Evolutionary conservation across 768 basidiomycete species (phyloP).

Genomic region (Nevesoporus exiguus): DNA sequence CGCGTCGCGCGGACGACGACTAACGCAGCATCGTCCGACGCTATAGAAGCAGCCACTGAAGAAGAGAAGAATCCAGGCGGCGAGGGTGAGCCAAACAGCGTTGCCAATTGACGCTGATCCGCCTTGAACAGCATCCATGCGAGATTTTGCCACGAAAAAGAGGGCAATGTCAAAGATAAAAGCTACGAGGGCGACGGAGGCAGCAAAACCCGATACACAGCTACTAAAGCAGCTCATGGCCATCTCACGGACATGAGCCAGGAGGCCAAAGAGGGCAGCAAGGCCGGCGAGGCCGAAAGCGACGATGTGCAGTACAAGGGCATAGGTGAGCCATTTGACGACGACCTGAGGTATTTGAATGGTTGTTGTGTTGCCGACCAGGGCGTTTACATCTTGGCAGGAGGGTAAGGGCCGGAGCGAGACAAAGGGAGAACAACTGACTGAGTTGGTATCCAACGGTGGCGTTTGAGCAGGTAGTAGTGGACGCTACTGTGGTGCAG

Average conservation of each 20-base stretch:
- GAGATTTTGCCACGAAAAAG: conserved; percentile 84
- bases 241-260: conserved; percentile 86
- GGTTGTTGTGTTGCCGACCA: conserved; percentile 64
- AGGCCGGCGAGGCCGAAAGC: conserved; percentile 72
- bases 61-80: conserved; percentile 82
- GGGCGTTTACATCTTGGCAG: conserved; percentile 67
- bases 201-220: conserved; percentile 78
- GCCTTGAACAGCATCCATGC: conserved; percentile 70
- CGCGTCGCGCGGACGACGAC: conserved; percentile 44
- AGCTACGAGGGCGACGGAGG: conserved; percentile 73
- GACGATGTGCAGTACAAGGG: conserved; percentile 86
- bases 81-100: conserved; percentile 88
- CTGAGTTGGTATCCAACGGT: conserved; percentile 86
- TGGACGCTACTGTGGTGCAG: conserved; percentile 57
- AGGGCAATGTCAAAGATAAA: conserved; percentile 91
- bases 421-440: conserved; percentile 38
- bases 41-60: conserved; percentile 88
- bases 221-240: conserved; percentile 82
- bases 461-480: conserved; percentile 72
- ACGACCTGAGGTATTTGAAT: conserved; percentile 77
- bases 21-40: conserved; percentile 82
- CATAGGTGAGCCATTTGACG: conserved; percentile 95
- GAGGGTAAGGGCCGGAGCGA: conserved; percentile 5
- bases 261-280: conserved; percentile 76
- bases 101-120: conserved; percentile 81